Conservation (phyloP, 148 eudicot genomes). For the Agrostemma githago region DNA sequence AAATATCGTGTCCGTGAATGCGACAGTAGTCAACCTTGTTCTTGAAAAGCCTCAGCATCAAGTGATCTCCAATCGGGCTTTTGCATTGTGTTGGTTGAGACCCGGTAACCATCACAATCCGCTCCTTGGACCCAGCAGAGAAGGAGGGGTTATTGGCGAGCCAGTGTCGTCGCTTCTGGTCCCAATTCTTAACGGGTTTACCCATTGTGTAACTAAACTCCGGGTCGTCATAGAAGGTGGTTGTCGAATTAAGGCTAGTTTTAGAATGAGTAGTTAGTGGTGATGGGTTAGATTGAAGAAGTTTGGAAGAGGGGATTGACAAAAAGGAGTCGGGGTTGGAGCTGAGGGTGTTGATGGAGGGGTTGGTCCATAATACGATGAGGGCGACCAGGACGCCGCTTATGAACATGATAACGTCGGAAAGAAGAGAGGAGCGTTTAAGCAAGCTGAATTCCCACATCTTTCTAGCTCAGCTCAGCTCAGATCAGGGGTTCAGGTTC, state of each 20-base stretch:
- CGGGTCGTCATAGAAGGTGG: conserved; percentile 11
- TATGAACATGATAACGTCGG: conserved; percentile 11
- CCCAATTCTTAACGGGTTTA: conserved; percentile 4
- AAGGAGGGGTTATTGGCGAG: conserved; percentile 1
- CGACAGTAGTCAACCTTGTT: conserved; percentile 85
- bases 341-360: not conserved
- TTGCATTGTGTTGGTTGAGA: conserved; percentile 1
- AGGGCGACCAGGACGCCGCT: conserved; percentile 9
- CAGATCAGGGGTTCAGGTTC: too few relatives aligned
- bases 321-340: not conserved
- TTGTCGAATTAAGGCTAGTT: not conserved
- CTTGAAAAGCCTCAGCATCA: conserved; percentile 57
- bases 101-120: conserved; percentile 14
- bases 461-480: not conserved
- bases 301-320: not conserved
- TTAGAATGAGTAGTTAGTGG: not conserved
- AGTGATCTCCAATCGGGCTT: conserved; percentile 55
- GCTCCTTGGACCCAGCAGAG: not conserved
- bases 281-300: not conserved
- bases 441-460: not conserved
- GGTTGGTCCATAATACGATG: not conserved
- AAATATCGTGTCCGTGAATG: conserved; percentile 64
- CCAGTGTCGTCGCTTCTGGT: conserved; percentile 14
- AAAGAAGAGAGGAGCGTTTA: conserved; percentile 2
- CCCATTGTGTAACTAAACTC: conserved; percentile 12